Evolutionary conservation across 164 flowering plant genomes (phyloP).

Genomic region (Tetrastigma voinierianum): DNA sequence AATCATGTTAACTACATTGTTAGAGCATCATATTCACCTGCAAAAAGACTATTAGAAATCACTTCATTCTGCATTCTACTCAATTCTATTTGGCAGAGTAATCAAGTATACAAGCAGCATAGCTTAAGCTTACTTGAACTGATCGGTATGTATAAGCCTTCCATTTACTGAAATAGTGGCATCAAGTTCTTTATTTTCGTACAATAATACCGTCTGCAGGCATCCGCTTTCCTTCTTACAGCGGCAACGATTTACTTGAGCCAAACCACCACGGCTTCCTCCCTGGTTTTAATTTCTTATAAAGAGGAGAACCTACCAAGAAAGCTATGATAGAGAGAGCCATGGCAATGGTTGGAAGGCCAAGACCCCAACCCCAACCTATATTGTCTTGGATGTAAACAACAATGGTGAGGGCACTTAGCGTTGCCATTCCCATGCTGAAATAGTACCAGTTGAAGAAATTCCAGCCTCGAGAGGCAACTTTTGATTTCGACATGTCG

Average conservation of each 20-base stretch:
- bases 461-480: constrained; percentile 34
- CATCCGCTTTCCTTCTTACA: constrained; percentile 35
- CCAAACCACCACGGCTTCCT: constrained; percentile 61
- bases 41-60: too few species aligned
- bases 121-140: constrained; percentile 58
- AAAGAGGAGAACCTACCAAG: constrained; percentile 48
- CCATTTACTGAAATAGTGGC: constrained; percentile 46
- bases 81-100: too few species aligned
- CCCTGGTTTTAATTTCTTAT: constrained; percentile 39
- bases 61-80: too few species aligned
- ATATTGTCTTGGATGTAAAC: constrained; percentile 75
- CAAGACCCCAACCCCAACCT: constrained; percentile 83
- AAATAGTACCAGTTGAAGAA: constrained; percentile 73
- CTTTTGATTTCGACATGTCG: constrained; percentile 44
- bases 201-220: constrained; percentile 45
- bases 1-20: too few species aligned
- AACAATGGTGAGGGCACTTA: constrained; percentile 52
- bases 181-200: constrained; percentile 56
- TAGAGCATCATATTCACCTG: too few species aligned
- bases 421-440: constrained; percentile 57
- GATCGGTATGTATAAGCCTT: constrained; percentile 57
- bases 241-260: constrained; percentile 61
- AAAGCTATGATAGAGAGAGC: constrained; percentile 50
- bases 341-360: constrained; percentile 62
- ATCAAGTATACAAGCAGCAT: not conserved